phyloP scores from a whole-genome alignment of 441 rosid species.

The Jatropha podagrica region DNA sequence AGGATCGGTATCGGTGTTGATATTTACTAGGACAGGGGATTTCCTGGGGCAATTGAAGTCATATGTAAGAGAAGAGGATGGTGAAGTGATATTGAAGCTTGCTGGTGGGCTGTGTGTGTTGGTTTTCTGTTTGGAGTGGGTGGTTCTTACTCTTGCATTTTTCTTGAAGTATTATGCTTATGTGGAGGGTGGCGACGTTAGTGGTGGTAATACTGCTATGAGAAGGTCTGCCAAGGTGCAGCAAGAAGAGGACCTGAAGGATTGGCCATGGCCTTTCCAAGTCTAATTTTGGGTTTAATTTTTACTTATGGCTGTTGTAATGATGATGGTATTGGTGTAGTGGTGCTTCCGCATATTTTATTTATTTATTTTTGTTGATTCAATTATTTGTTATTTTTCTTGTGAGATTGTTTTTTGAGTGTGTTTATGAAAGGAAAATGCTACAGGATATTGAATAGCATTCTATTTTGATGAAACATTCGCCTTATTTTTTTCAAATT shows the following conservation, averaged over 20 bases:
- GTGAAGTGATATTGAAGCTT: constrained; percentile 59
- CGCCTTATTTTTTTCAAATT: background rate
- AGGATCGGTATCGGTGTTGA: constrained; percentile 73
- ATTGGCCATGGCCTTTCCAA: constrained; percentile 93
- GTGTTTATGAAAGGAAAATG: background rate
- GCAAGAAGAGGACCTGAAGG: constrained; percentile 64
- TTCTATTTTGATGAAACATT: background rate
- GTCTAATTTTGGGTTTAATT: constrained; percentile 31
- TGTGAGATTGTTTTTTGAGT: background rate
- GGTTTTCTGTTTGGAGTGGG: constrained; percentile 87
- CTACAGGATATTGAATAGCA: background rate
- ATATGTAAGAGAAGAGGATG: constrained; percentile 78
- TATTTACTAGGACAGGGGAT: constrained; percentile 61
- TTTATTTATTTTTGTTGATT: background rate
- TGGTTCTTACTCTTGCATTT: constrained; percentile 75
- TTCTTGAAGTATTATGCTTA: constrained; percentile 67
- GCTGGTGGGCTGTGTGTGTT: constrained; percentile 67
- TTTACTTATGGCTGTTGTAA: background rate
- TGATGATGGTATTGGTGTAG: background rate
- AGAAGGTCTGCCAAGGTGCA: constrained; percentile 52
- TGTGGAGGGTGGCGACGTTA: constrained; percentile 44
- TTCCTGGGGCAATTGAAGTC: constrained; percentile 58
- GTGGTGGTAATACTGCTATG: constrained; percentile 12
- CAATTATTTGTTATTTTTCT: background rate
- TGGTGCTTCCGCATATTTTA: background rate